Base-by-base conservation (phyloP, 2,329 filamentous ascomycete species). In the Fusarium sp. region DNA sequence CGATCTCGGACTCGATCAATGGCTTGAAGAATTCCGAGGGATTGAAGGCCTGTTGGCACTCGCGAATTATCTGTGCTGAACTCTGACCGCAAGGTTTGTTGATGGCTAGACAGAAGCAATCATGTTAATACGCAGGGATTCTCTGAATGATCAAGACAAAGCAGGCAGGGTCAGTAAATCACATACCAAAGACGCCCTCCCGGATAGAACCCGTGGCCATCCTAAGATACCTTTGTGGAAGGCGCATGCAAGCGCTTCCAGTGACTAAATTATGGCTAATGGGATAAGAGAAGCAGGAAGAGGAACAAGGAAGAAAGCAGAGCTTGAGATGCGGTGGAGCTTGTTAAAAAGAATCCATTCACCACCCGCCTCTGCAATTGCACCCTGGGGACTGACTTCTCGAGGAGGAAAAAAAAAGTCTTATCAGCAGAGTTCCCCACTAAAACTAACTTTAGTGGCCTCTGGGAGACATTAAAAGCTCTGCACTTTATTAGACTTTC, bases 81-180 rank as follows among this genome's bases (percentile, higher is more conserved):
- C 92, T 93, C 75, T 95, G 88, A 75, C 90, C 92, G 75, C 90
- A 85, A 28, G 96, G 96, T 82, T 99, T 99, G 83, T 97, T 93
- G 80, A 99, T 92, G 79, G 93, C 95, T 97, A 73, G 14, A 51
- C 14, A n/a, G 32, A 50, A 47, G 66, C 49, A 42, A 49, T 49
- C 41, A 50, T 59, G 54, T 73, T 43, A 67, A 68, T 45, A 62
- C 11, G 18, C 28, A 42, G 48, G n/a, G 37, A 21, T 37, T 37
- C 23, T 34, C 28, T 37, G 25, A 45, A 34, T 46, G 43, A 43
- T 46, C 23, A 30, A 40, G 51, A 25, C 25, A 46, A 45, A 49
- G 45, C 23, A 45, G 50, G 59, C 27, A 55, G 34, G 48, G 49
- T 40, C 42, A 63, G 59, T 27, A 55, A 40, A 48, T 55, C 51